A percentile compares a stretch with the other conserved stretches of the same genome.
Conservation (phyloP, 2,329 filamentous ascomycete species). For the Fusarium metavorans region DNA sequence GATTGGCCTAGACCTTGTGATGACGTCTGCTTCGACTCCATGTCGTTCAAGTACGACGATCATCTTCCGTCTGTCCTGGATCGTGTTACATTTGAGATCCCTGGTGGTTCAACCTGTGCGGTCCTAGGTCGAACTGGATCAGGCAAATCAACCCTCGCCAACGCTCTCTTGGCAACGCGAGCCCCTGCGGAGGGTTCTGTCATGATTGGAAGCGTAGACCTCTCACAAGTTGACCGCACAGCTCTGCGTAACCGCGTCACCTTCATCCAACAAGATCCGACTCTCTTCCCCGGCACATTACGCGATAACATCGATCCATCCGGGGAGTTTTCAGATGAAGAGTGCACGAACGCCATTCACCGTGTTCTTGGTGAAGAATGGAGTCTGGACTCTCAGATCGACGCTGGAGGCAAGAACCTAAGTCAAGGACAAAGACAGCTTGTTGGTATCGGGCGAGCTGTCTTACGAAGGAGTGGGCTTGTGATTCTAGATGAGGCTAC, state of each 20-base stretch:
- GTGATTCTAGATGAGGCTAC: slow-evolving; percentile 75
- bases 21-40: slow-evolving; percentile 80
- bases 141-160: slow-evolving; percentile 83
- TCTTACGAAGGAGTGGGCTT: slow-evolving; percentile 70
- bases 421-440: slow-evolving; percentile 74
- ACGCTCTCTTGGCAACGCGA: slow-evolving; percentile 69
- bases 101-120: slow-evolving; percentile 70
- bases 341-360: slow-evolving; percentile 64
- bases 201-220: slow-evolving; percentile 65
- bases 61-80: slow-evolving; percentile 79
- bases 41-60: slow-evolving; percentile 83
- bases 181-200: slow-evolving; percentile 64
- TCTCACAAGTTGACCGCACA: slow-evolving; percentile 66
- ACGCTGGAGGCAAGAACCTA: slow-evolving; percentile 71
- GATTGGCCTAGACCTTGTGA: slow-evolving; percentile 81
- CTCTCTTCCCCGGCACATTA: slow-evolving; percentile 69
- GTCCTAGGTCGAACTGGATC: slow-evolving; percentile 88
- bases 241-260: slow-evolving; percentile 68
- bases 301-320: slow-evolving; percentile 78
- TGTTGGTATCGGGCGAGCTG: slow-evolving; percentile 69
- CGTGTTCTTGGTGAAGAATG: slow-evolving; percentile 69
- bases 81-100: slow-evolving; percentile 78
- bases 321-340: slow-evolving; percentile 65
- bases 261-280: slow-evolving; percentile 74
- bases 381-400: slow-evolving; percentile 63